These are phyloP conservation scores for Ceratobasidium papillatum DNA, from an alignment of 1,284 basidiomycete genomes.

Conservation along the genomic window DNA sequence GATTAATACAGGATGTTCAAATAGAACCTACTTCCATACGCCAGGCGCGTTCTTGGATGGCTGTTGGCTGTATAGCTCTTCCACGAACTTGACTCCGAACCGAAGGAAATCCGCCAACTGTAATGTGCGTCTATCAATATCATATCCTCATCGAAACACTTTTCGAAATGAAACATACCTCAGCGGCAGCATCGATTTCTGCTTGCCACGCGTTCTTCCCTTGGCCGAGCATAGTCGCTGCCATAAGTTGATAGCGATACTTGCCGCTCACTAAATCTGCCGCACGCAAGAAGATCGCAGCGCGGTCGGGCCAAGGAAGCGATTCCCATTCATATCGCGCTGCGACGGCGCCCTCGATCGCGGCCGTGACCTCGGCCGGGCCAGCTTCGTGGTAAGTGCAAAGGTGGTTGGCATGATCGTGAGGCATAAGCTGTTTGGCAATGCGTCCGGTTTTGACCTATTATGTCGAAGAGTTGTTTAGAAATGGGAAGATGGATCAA, in stretches of 20 bases:
- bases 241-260: slow-evolving; percentile 94
- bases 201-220: slow-evolving; percentile 99
- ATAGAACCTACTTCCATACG: slow-evolving; percentile 86
- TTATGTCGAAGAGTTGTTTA: neutral
- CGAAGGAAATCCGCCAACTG: slow-evolving; percentile 94
- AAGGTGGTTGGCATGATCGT: slow-evolving; percentile 82
- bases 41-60: slow-evolving; percentile 87
- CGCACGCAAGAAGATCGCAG: slow-evolving; percentile 97
- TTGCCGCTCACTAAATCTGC: slow-evolving; percentile 94
- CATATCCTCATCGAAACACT: neutral
- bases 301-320: slow-evolving; percentile 95
- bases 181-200: slow-evolving; percentile 98
- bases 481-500: neutral
- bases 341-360: slow-evolving; percentile 88
- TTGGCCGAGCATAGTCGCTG: slow-evolving; percentile 97
- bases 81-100: slow-evolving; percentile 96
- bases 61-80: slow-evolving; percentile 92
- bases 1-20: neutral
- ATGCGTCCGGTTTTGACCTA: slow-evolving; percentile 87
- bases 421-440: slow-evolving; percentile 82
- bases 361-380: slow-evolving; percentile 73
- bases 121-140: slow-evolving; percentile 17
- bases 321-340: slow-evolving; percentile 92
- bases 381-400: slow-evolving; percentile 93
- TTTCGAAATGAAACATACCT: slow-evolving; percentile 62